A percentile compares a stretch with the other conserved stretches of the same genome.
Conservation (phyloP, 2,329 filamentous ascomycete species). For the Colletotrichum sp. region DNA sequence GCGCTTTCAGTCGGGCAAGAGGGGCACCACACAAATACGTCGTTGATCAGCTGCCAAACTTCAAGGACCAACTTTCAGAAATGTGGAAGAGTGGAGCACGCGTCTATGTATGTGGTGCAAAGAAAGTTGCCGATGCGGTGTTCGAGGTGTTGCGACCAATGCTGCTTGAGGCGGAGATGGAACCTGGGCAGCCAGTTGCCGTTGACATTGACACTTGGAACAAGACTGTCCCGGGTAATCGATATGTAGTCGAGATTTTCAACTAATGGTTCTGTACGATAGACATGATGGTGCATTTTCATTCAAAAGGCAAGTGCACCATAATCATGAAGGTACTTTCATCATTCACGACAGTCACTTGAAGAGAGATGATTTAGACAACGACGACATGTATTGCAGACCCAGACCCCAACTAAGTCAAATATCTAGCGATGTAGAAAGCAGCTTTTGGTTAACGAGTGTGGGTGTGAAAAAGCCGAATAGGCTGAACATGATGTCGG, state of each 20-base stretch:
- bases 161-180: background rate
- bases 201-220: background rate
- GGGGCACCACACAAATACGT: slow-evolving; percentile 23
- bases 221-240: background rate
- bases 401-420: background rate
- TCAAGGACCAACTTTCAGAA: background rate
- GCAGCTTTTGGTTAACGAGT: background rate
- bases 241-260: background rate
- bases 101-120: slow-evolving; percentile 70
- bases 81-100: slow-evolving; percentile 51
- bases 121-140: slow-evolving; percentile 38
- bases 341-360: background rate
- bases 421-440: background rate
- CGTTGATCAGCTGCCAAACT: background rate
- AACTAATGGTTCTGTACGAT: background rate
- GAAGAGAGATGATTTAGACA: background rate
- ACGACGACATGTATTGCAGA: background rate
- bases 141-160: background rate
- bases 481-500: background rate
- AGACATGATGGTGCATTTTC: too few species aligned
- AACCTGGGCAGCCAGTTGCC: background rate
- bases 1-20: slow-evolving; percentile 59
- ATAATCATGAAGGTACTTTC: background rate
- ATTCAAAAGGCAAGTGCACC: too few species aligned
- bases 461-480: background rate